phyloP scores from a whole-genome alignment of 257 asterid species.

The Gardenia jasminoides region DNA sequence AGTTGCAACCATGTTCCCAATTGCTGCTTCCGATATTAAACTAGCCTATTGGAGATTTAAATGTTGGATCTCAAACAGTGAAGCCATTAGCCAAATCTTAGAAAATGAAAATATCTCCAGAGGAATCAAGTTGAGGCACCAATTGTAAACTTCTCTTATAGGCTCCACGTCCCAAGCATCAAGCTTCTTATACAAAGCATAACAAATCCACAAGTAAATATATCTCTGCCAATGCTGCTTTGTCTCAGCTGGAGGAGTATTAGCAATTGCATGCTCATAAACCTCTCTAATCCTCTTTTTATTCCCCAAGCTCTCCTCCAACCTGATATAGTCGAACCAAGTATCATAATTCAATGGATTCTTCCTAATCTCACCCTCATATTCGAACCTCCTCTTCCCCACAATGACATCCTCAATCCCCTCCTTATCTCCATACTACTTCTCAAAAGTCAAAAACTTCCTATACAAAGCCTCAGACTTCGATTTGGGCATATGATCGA shows the following conservation, averaged over 20 bases:
- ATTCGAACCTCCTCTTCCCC: constrained; percentile 85
- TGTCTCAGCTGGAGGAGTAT: constrained; percentile 87
- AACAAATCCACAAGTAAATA: constrained; percentile 76
- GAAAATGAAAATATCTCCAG: constrained; percentile 72
- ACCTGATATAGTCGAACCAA: constrained; percentile 83
- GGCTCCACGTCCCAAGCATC: constrained; percentile 80
- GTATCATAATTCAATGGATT: constrained; percentile 80
- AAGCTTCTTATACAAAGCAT: constrained; percentile 84
- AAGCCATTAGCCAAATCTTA: constrained; percentile 92
- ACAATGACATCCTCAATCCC: constrained; percentile 95
- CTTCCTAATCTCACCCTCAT: constrained; percentile 84
- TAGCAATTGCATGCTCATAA: constrained; percentile 86
- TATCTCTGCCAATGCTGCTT: constrained; percentile 93
- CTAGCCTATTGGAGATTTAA: constrained; percentile 49
- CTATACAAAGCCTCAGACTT: constrained; percentile 82
- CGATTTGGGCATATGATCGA: constrained; percentile 90
- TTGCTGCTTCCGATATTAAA: constrained; percentile 35
- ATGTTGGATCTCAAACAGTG: constrained; percentile 89
- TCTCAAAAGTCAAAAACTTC: constrained; percentile 89
- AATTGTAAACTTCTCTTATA: constrained; percentile 88
- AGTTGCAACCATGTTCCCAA: constrained; percentile 45
- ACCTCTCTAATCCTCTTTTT: constrained; percentile 69
- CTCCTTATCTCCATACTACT: constrained; percentile 85
- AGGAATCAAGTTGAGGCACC: constrained; percentile 32
- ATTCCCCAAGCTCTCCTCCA: constrained; percentile 77